Evolutionary conservation across 139 green algal species (phyloP).

Genomic region (Chlamydomonas sp.): DNA sequence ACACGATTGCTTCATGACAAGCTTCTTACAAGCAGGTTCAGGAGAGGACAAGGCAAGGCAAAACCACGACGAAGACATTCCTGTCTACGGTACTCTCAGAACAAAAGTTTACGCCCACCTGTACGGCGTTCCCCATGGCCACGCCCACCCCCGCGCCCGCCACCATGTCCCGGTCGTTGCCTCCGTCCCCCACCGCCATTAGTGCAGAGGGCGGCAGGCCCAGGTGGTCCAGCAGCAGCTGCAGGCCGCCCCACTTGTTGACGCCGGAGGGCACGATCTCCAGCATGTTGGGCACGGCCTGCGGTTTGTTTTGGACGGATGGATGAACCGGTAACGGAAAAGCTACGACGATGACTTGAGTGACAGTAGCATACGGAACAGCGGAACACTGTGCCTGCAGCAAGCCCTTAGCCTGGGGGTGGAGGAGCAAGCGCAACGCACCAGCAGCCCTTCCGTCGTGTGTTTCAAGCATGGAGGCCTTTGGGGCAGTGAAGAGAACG

Average conservation of each 20-base stretch:
- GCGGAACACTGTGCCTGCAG: no score
- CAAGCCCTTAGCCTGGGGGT: no score
- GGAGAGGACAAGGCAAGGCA: not conserved
- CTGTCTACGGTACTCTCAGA: not conserved
- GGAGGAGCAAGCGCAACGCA: not conserved
- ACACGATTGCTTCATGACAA: not conserved
- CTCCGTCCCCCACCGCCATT: conserved; percentile 94
- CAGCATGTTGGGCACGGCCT: conserved; percentile 94
- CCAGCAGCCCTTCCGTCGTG: no score
- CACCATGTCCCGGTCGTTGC: conserved; percentile 92
- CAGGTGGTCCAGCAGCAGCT: conserved; percentile 68
- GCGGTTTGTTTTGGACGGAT: conserved; percentile 41
- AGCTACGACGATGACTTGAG: not conserved
- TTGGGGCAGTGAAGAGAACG: no score
- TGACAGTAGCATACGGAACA: not conserved
- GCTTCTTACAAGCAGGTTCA: not conserved
- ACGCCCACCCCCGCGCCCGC: conserved; percentile 81
- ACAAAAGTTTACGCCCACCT: not conserved
- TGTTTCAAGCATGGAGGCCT: no score
- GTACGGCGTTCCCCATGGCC: conserved; percentile 96
- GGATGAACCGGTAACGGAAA: not conserved
- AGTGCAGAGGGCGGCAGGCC: conserved; percentile 50
- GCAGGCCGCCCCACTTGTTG: conserved; percentile 84
- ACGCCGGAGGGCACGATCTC: conserved; percentile 91
- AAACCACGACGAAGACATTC: not conserved